phyloP scores from a whole-genome alignment of 2,329 filamentous ascomycete genomes.

The Proliferodiscus dingleyae region DNA sequence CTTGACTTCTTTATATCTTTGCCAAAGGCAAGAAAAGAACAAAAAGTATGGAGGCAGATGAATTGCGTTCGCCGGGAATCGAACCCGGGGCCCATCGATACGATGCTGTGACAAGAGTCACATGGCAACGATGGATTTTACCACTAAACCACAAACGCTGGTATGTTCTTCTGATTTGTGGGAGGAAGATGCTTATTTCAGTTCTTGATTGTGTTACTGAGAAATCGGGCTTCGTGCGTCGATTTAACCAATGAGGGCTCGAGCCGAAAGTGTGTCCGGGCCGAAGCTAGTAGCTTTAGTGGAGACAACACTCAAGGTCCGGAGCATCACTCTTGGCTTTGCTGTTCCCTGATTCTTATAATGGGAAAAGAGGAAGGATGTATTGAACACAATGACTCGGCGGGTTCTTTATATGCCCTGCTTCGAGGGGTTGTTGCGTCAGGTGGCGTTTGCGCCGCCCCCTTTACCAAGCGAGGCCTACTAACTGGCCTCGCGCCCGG shows the following conservation, averaged over 20 bases:
- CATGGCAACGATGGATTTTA: constrained; percentile 28
- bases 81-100: constrained; percentile 30
- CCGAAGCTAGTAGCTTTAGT: not conserved
- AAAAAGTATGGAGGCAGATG: constrained; percentile 1
- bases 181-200: constrained; percentile 8
- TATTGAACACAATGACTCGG: not conserved
- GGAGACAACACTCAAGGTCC: not conserved
- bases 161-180: not conserved
- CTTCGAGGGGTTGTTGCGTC: no score
- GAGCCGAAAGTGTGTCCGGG: not conserved
- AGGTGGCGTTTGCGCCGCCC: no score
- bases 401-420: no score
- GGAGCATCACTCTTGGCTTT: no score
- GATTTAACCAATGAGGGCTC: not conserved
- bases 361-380: not conserved
- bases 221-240: not conserved
- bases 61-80: constrained; percentile 28
- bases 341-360: no score
- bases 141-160: constrained; percentile 27
- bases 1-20: not conserved
- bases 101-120: not conserved
- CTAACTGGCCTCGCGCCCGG: no score
- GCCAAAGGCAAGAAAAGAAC: constrained; percentile 1
- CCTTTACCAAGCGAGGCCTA: no score
- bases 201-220: not conserved